phyloP scores from a whole-genome alignment of 2,329 filamentous ascomycete species.

The Bipolaris bicolor region DNA sequence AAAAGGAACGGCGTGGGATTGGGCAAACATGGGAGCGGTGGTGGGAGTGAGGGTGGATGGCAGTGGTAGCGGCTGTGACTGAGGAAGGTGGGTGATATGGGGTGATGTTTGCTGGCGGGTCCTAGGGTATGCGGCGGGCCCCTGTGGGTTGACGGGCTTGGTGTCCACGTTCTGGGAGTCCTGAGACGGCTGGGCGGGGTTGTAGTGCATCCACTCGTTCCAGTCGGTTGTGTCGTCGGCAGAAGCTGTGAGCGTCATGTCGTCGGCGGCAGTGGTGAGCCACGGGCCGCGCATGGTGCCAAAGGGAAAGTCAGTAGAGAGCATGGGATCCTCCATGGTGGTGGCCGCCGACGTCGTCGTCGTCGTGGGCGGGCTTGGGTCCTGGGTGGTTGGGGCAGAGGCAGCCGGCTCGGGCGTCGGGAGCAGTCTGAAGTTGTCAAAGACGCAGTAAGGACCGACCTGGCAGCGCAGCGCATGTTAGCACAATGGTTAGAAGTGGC shows the following conservation, averaged over 20 bases:
- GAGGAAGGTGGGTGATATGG: conserved; percentile 35
- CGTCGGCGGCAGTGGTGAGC: conserved; percentile 43
- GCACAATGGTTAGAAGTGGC: conserved; percentile 20
- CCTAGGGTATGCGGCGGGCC: conserved; percentile 37
- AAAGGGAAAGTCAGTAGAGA: conserved; percentile 45
- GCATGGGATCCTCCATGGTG: conserved; percentile 45
- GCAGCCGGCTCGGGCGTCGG: conserved; percentile 24
- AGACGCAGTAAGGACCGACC: conserved; percentile 50
- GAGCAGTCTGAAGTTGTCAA: conserved; percentile 43
- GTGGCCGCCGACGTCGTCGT: no score
- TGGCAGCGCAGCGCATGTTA: conserved; percentile 33
- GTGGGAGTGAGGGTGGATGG: conserved; percentile 25
- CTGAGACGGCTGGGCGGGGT: conserved; percentile 49
- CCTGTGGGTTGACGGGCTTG: conserved; percentile 35
- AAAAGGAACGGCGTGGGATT: conserved; percentile 33
- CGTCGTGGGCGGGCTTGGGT: conserved; percentile 11
- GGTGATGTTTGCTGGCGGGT: conserved; percentile 36
- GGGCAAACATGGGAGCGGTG: conserved; percentile 28
- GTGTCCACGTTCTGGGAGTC: conserved; percentile 26
- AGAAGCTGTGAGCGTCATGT: conserved; percentile 39
- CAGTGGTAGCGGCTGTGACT: conserved; percentile 33
- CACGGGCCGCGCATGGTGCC: conserved; percentile 42
- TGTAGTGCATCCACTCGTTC: conserved; percentile 58
- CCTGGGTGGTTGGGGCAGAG: conserved; percentile 13
- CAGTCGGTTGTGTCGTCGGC: conserved; percentile 47